Evolutionary conservation across 179 eudicot species (phyloP).

Genomic region (Carnegiea gigantea): DNA sequence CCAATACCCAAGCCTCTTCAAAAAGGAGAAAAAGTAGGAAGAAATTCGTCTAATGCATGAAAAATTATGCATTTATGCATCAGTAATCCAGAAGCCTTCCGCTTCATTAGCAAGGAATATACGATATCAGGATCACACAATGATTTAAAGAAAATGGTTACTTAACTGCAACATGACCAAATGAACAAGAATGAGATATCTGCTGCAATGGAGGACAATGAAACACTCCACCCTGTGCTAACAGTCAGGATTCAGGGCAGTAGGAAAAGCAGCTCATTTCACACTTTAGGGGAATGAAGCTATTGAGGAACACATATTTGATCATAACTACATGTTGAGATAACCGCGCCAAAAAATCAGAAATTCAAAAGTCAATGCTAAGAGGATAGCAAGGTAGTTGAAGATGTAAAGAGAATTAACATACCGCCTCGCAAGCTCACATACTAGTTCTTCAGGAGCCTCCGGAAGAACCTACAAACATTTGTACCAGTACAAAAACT

Average conservation of each 20-base stretch:
- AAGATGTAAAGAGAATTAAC: constrained; percentile 21
- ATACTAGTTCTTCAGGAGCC: constrained; percentile 90
- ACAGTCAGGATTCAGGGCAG: background rate
- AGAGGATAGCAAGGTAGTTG: too few relatives aligned
- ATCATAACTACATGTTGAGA: too few relatives aligned
- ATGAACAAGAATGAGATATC: background rate
- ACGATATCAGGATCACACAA: too few relatives aligned
- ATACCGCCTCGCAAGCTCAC: constrained; percentile 90
- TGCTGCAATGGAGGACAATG: too few relatives aligned
- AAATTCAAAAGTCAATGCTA: too few relatives aligned
- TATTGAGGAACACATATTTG: background rate
- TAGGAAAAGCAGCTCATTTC: background rate
- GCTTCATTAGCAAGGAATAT: too few relatives aligned
- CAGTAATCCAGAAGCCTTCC: too few relatives aligned
- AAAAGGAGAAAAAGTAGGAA: background rate
- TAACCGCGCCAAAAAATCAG: too few relatives aligned
- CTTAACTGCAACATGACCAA: background rate
- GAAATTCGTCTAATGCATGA: too few relatives aligned
- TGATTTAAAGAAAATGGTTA: background rate
- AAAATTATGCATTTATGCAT: too few relatives aligned
- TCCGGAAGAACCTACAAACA: constrained; percentile 71
- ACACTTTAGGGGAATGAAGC: background rate
- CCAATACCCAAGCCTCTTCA: background rate
- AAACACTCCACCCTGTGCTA: too few relatives aligned
- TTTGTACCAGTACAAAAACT: constrained; percentile 6